phyloP scores from a whole-genome alignment of 192 early-diverging fungal species.

The Funneliformis mosseae region DNA sequence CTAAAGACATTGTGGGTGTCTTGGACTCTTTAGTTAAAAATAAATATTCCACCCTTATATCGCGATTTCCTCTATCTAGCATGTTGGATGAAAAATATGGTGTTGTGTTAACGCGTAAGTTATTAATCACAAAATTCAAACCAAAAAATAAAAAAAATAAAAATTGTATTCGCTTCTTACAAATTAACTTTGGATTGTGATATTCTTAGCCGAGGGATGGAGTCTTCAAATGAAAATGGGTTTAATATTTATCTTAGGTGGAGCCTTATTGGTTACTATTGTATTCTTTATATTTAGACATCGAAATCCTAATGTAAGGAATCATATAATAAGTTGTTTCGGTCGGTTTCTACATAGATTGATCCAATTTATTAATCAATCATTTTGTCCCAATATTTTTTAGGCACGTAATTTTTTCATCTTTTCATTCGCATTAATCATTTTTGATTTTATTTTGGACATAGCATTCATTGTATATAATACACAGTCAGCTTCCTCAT shows the following conservation, averaged over 20 bases:
- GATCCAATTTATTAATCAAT: too few species aligned
- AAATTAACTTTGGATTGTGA: not conserved
- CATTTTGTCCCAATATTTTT: not conserved
- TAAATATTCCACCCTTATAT: not conserved
- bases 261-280: not conserved
- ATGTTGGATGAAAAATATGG: not conserved
- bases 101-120: not conserved
- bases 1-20: not conserved
- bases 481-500: not conserved
- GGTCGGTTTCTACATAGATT: too few species aligned
- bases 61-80: not conserved
- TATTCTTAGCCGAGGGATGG: not conserved
- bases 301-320: not conserved
- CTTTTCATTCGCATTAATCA: not conserved
- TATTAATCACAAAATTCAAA: not conserved
- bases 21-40: conserved; percentile 8
- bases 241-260: not conserved
- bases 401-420: not conserved
- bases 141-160: not conserved
- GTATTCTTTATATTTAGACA: not conserved
- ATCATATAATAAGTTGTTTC: too few species aligned
- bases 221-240: not conserved
- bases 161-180: not conserved
- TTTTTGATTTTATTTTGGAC: conserved; percentile 4
- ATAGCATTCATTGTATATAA: not conserved